Conservation (phyloP, 164 flowering plant species). For the Protea cynaroides region DNA sequence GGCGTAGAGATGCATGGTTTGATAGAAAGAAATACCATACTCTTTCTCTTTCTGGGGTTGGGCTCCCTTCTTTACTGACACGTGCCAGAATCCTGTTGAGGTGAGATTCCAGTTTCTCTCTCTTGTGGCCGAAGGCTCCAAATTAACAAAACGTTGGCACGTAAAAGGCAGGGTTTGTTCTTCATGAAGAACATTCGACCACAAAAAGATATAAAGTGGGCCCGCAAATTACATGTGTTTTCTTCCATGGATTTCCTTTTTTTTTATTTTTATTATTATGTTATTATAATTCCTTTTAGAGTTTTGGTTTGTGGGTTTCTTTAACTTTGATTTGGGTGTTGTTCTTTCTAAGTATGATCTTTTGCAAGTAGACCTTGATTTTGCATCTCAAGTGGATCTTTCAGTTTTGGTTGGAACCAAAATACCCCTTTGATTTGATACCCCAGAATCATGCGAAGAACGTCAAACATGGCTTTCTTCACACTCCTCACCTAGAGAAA, state of each 20-base stretch:
- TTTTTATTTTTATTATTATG: neutral
- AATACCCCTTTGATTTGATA: conserved; percentile 8
- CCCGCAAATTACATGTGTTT: neutral
- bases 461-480: conserved; percentile 17
- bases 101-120: too few species aligned
- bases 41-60: too few species aligned
- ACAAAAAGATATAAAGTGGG: neutral
- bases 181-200: conserved; percentile 4
- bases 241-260: neutral
- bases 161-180: conserved; percentile 15
- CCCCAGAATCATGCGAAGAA: conserved; percentile 14
- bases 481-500: neutral
- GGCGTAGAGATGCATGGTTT: too few species aligned
- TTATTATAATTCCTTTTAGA: neutral
- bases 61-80: too few species aligned
- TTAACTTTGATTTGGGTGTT: conserved; percentile 18
- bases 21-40: too few species aligned
- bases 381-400: conserved; percentile 9
- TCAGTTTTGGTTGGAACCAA: neutral
- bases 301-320: conserved; percentile 8
- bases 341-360: conserved; percentile 7
- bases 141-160: neutral
- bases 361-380: conserved; percentile 13
- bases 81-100: too few species aligned
- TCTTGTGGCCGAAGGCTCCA: too few species aligned